Evolutionary conservation across 2,329 filamentous ascomycete genomes (phyloP).

Genomic region (Aspergillus pseudonomiae): DNA sequence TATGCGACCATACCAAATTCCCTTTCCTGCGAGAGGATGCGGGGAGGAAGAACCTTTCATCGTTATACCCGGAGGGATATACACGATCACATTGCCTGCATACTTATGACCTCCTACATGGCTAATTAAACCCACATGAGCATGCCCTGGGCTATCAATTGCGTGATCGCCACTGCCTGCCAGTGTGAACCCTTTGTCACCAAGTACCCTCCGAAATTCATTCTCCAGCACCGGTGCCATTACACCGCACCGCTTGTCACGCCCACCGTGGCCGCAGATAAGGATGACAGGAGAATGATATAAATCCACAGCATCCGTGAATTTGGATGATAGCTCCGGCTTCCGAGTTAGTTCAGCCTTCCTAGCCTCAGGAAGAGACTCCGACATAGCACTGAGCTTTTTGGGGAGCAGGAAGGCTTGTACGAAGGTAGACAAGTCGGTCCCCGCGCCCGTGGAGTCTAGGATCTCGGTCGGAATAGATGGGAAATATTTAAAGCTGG

Average conservation of each 20-base stretch:
- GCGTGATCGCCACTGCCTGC: conserved; percentile 19
- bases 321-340: conserved; percentile 50
- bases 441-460: conserved; percentile 34
- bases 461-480: conserved; percentile 66
- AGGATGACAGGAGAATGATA: conserved; percentile 64
- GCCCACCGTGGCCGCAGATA: conserved; percentile 82
- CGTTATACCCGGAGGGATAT: conserved; percentile 53
- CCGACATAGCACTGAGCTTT: conserved; percentile 37
- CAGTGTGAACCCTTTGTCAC: conserved; percentile 33
- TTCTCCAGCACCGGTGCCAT: conserved; percentile 72
- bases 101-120: conserved; percentile 97
- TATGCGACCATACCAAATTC: conserved; percentile 84
- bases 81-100: conserved; percentile 89
- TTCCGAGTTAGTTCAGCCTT: conserved; percentile 48
- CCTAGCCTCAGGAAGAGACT: conserved; percentile 32
- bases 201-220: conserved; percentile 63
- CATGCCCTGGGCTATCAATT: conserved; percentile 35
- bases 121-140: conserved; percentile 60
- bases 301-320: conserved; percentile 67
- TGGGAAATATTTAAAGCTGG: conserved; percentile 79
- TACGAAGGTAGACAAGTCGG: conserved; percentile 48
- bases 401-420: conserved; percentile 45
- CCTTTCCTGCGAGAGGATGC: conserved; percentile 45
- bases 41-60: conserved; percentile 19
- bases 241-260: conserved; percentile 81